Evolutionary conservation across 1,139 yeast species (phyloP), one percentile per base, ranked within the genome.

Genomic region (Taiozyma sp.): DNA sequence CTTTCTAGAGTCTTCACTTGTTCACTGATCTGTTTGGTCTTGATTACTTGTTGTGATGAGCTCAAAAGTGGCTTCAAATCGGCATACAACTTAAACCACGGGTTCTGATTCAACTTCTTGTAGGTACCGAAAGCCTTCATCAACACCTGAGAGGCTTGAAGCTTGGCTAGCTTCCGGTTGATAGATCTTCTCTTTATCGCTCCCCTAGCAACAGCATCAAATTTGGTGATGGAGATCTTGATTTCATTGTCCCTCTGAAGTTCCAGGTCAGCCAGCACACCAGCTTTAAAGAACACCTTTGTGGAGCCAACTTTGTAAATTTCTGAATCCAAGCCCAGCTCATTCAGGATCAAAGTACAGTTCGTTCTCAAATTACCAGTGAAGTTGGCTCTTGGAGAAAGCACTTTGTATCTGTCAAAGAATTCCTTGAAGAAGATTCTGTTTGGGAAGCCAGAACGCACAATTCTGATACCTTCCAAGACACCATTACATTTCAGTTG

Each of bases 401-500:
- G 72, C 27, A 92, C 80, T 34, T 81, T 80, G 65, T 95, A 95
- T 51, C 96, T 76, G 49, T 73, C 78, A 52, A 80, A 81, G 69
- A 95, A 93, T 51, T 90, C 96, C 45, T 83, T 80, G 67, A 92
- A 93, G 46, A 85, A 80, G 66, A 93, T 80, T 58, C 97, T 80
- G 68, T 95, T 95, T 1, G 99, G 99, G 66, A 87, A 95, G 4
- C 99, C 99, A 16, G 97, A 92, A 58, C 99, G 78, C 0, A 98
- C 96, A 56, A 95, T 93, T 69, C 99, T 79, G 44, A 95, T 95
- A 57, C 99, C 99, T 73, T 95, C 99, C 48, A 95, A 72, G 14
- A 95, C 99, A 78, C 99, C 99, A 66, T 95, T 95, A 66, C 98
- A 95, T 56, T 97, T 78, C 54, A 95, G 75, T 69, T 95, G 99